Evolutionary conservation across 2,329 filamentous ascomycete genomes (phyloP), one percentile per base, ranked within the genome.

Genomic region (Neonectria sp.): DNA sequence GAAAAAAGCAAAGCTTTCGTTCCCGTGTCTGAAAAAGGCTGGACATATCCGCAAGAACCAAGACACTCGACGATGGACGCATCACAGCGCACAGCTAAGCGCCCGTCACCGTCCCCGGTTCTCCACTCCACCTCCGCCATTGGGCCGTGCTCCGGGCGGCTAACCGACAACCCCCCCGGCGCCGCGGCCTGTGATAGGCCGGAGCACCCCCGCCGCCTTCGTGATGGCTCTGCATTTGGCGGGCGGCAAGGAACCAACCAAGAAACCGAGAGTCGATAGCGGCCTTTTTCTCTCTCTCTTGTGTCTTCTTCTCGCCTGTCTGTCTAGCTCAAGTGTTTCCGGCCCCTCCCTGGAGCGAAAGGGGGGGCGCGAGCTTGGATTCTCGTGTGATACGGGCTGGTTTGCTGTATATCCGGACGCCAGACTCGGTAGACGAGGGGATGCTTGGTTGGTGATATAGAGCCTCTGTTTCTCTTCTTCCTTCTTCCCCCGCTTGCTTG

Each of bases 41-140:
- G 12, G 33, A 35, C 11, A 35, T 35, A 13, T 35, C 33, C 33
- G 33, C 13, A 29, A 29, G 7, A 29, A 29, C 27, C 27, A 29
- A 29, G 27, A 29, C 27, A 29, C 27, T 4, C 27, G 7, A 29
- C 21, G 21, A 21, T 21, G 21, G 21, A 21, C 27, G 27, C 27
- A 35, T 63, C 60, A 63, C 51, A 55, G 45, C 27, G 31, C n/a
- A 37, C 9, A n/a, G 52, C 24, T 63, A 63, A 63, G 60, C 60
- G 60, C 60, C 60, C 60, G 60, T 55, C 52, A 15, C 33, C 25
- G 52, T 49, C 15, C 27, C 11, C 17, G 15, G 25, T 12, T 4
- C 48, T 27, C 29, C 51, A 25, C 51, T 13, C 8, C 51, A 31
- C 49, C 49, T 31, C 49, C 27, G 45, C 12, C 21, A 21, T 21